Evolutionary conservation across 176 grass and related monocot species (phyloP).

Genomic region (Dactylis glomerata): DNA sequence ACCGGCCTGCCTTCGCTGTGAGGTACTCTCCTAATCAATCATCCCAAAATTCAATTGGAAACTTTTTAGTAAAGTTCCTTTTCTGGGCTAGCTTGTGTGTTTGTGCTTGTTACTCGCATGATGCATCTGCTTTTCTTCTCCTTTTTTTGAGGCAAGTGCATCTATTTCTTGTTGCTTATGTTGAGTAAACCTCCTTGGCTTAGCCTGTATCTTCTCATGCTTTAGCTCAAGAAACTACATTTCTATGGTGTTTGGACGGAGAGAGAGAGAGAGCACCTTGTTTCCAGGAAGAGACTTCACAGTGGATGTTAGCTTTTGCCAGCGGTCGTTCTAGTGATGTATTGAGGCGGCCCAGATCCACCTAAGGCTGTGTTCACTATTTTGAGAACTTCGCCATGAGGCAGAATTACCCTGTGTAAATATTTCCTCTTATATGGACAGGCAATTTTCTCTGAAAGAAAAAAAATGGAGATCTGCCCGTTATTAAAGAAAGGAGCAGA

Average conservation of each 20-base stretch:
- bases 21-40: slow-evolving; percentile 50
- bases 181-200: background rate
- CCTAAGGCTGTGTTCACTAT: background rate
- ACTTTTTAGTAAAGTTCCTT: background rate
- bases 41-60: background rate
- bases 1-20: slow-evolving; percentile 70
- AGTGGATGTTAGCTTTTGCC: background rate
- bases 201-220: background rate
- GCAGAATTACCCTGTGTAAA: background rate
- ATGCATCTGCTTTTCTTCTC: background rate
- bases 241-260: background rate
- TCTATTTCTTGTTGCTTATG: background rate
- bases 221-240: background rate
- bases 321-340: background rate
- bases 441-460: background rate
- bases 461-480: background rate
- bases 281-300: background rate
- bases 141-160: background rate
- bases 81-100: background rate
- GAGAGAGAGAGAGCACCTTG: background rate
- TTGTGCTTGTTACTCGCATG: background rate
- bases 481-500: background rate
- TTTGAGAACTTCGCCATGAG: background rate
- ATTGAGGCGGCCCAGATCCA: background rate
- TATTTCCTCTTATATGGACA: background rate